A percentile compares a stretch with the other conserved stretches of the same genome.
Evolutionary conservation across 2,329 filamentous ascomycete species (phyloP).

Genomic region (Ceratocystiopsis minuta): DNA sequence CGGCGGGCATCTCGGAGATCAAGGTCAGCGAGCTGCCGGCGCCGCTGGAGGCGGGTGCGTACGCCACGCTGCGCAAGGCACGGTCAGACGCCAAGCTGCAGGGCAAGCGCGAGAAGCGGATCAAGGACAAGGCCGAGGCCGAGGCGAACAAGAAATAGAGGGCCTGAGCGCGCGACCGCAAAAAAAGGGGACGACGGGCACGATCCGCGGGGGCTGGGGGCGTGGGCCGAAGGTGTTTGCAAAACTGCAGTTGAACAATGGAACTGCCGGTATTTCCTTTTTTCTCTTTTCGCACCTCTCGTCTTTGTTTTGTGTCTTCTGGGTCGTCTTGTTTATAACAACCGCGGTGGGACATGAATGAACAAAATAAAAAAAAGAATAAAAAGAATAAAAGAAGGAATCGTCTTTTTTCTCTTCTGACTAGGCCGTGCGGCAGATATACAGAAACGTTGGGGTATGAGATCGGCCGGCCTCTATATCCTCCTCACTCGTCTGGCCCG

Average conservation of each 20-base stretch:
- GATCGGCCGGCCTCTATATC: no score
- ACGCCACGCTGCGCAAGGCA: slow-evolving; percentile 66
- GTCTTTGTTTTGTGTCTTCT: slow-evolving; percentile 2
- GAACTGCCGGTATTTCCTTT: slow-evolving; percentile 1
- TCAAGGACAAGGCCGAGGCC: slow-evolving; percentile 71
- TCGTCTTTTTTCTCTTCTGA: no score
- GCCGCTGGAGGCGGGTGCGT: slow-evolving; percentile 62
- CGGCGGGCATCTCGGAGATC: slow-evolving; percentile 52
- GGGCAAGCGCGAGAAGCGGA: slow-evolving; percentile 85
- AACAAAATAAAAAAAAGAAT: neutral
- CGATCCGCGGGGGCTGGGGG: no score
- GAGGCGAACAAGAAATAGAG: slow-evolving; percentile 71
- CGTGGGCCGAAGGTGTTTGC: neutral
- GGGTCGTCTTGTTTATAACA: slow-evolving; percentile 1
- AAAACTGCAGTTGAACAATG: neutral
- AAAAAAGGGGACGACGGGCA: neutral
- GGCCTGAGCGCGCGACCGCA: neutral
- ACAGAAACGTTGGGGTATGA: no score
- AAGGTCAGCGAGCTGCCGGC: slow-evolving; percentile 66
- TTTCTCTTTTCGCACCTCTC: slow-evolving; percentile 1
- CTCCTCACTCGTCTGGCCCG: no score
- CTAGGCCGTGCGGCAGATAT: no score
- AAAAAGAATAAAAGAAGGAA: neutral
- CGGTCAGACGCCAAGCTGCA: slow-evolving; percentile 66
- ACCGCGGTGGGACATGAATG: slow-evolving; percentile 1